phyloP scores from a whole-genome alignment of 225 moss, liverwort and hornwort species.

The Polytrichum formosum region DNA sequence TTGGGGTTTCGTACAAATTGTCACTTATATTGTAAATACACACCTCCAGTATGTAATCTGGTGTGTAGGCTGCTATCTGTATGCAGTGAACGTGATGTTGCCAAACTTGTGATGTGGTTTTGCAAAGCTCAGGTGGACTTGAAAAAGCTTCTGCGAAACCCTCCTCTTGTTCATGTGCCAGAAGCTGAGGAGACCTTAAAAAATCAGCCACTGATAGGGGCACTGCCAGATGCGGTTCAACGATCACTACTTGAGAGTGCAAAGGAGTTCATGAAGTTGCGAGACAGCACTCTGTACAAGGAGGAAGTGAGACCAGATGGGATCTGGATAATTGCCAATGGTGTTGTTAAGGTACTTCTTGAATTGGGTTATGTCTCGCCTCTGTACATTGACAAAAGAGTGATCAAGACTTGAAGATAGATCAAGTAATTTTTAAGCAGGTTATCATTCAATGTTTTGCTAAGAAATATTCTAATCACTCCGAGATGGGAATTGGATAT shows the following conservation, averaged over 20 bases:
- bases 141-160: slow-evolving; percentile 79
- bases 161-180: slow-evolving; percentile 74
- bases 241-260: slow-evolving; percentile 34
- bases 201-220: slow-evolving; percentile 83
- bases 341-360: slow-evolving; percentile 71
- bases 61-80: not conserved
- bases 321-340: slow-evolving; percentile 85
- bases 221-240: slow-evolving; percentile 52
- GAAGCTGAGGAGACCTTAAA: slow-evolving; percentile 41
- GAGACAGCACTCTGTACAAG: slow-evolving; percentile 43
- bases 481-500: slow-evolving; percentile 75
- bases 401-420: not conserved
- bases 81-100: too few species aligned
- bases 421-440: not conserved
- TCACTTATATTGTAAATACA: too few species aligned
- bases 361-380: not conserved
- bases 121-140: slow-evolving; percentile 62
- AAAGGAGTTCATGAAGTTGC: slow-evolving; percentile 68
- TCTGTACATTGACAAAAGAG: not conserved
- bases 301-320: slow-evolving; percentile 62
- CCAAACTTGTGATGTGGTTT: too few species aligned
- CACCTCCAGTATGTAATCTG: not conserved
- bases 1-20: too few species aligned
- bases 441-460: not conserved
- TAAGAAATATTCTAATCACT: not conserved